A percentile compares a stretch with the other conserved stretches of the same genome.
Evolutionary conservation across 2,329 filamentous ascomycete species (phyloP).

Genomic region (Calonectria multiphialidica): DNA sequence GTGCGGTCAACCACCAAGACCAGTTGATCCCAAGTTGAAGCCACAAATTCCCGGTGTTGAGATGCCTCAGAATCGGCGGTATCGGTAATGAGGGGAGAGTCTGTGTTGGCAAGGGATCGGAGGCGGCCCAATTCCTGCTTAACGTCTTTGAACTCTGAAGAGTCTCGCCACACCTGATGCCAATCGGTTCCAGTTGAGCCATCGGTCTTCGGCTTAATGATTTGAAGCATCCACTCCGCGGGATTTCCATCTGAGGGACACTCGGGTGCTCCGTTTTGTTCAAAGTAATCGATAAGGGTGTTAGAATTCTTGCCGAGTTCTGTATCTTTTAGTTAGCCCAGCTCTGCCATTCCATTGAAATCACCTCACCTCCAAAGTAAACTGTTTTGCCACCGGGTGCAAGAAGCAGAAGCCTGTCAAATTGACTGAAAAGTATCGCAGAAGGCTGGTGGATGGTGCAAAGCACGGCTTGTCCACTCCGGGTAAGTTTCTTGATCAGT

Average conservation of each 20-base stretch:
- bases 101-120: neutral
- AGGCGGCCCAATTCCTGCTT: neutral
- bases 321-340: neutral
- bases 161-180: neutral
- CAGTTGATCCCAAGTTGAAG: slow-evolving; percentile 40
- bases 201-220: slow-evolving; percentile 53
- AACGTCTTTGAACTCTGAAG: neutral
- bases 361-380: slow-evolving; percentile 73
- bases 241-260: slow-evolving; percentile 65
- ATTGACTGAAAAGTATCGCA: slow-evolving; percentile 92
- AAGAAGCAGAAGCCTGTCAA: slow-evolving; percentile 84
- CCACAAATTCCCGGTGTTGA: slow-evolving; percentile 43
- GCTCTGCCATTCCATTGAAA: neutral
- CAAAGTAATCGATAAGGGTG: slow-evolving; percentile 61
- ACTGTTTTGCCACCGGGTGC: slow-evolving; percentile 81
- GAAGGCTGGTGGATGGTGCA: slow-evolving; percentile 97
- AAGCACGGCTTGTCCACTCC: slow-evolving; percentile 90
- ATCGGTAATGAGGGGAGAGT: neutral
- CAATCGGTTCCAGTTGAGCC: slow-evolving; percentile 61
- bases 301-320: neutral
- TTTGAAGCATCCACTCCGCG: slow-evolving; percentile 73
- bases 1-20: slow-evolving; percentile 47
- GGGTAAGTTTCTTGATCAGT: slow-evolving; percentile 88
- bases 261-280: slow-evolving; percentile 72
- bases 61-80: neutral